A percentile compares a stretch with the other conserved stretches of the same genome.
phyloP scores from a whole-genome alignment of 768 basidiomycete genomes.

The Leccinum obscurum region DNA sequence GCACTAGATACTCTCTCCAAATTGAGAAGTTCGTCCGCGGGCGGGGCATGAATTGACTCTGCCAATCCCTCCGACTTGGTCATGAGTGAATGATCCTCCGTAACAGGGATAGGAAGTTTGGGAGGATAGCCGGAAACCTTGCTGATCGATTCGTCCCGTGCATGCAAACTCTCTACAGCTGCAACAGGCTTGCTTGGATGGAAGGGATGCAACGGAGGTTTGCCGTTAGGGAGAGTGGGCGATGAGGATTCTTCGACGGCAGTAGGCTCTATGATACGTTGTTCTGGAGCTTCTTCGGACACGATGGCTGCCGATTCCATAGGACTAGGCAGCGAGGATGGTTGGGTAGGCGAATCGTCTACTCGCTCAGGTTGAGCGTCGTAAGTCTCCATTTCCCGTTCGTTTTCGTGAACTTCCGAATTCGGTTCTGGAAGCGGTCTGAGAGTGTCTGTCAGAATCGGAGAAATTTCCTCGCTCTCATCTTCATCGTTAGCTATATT shows the following conservation, averaged over 20 bases:
- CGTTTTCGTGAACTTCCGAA: conserved; percentile 25
- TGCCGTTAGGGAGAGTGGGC: conserved; percentile 15
- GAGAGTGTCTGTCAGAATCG: conserved; percentile 64
- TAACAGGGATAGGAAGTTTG: conserved; percentile 8
- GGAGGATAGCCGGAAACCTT: conserved; percentile 15
- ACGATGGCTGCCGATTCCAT: not conserved
- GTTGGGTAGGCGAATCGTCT: conserved; percentile 10
- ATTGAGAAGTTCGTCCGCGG: conserved; percentile 17
- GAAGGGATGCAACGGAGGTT: conserved; percentile 42
- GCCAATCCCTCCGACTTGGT: conserved; percentile 24
- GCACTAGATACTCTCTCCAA: conserved; percentile 18
- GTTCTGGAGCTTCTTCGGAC: conserved; percentile 19
- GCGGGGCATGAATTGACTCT: conserved; percentile 29
- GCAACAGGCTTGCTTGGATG: conserved; percentile 48
- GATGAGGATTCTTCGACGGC: conserved; percentile 10
- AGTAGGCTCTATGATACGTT: conserved; percentile 15
- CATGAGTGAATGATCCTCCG: conserved; percentile 15
- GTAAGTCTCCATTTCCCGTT: conserved; percentile 25
- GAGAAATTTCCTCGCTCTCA: conserved; percentile 54
- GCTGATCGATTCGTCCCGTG: conserved; percentile 15
- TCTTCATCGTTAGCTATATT: conserved; percentile 27
- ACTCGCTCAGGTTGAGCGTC: conserved; percentile 8
- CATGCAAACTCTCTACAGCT: conserved; percentile 18
- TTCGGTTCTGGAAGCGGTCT: conserved; percentile 55
- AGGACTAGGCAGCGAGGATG: conserved; percentile 9